phyloP scores from a whole-genome alignment of 2,329 filamentous ascomycete genomes.

The Fusarium sp. region DNA sequence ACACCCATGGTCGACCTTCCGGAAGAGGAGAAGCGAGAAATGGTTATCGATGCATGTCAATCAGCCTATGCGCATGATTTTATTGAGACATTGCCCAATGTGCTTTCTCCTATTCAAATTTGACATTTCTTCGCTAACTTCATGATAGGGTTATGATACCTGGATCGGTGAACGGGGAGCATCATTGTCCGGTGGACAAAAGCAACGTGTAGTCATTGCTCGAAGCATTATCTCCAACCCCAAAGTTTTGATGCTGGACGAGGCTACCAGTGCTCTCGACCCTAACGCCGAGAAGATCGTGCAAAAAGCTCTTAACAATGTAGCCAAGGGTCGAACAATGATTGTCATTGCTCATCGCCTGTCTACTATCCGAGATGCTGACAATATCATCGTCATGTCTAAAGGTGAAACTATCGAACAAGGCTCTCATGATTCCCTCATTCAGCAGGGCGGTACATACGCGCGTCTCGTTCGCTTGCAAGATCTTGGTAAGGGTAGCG shows the following conservation, averaged over 20 bases:
- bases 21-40: constrained; percentile 58
- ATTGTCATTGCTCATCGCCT: constrained; percentile 75
- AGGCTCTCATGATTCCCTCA: constrained; percentile 71
- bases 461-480: constrained; percentile 62
- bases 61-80: constrained; percentile 68
- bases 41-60: constrained; percentile 63
- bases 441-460: constrained; percentile 64
- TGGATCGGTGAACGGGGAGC: constrained; percentile 74
- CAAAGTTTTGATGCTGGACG: constrained; percentile 74
- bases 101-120: neutral
- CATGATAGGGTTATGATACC: constrained; percentile 67
- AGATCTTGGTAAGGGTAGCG: constrained; percentile 51
- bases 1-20: constrained; percentile 54
- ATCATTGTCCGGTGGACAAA: constrained; percentile 75
- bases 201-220: constrained; percentile 76
- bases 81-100: constrained; percentile 61
- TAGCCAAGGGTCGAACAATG: constrained; percentile 70
- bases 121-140: neutral
- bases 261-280: constrained; percentile 73
- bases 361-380: constrained; percentile 70
- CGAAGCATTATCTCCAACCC: constrained; percentile 75
- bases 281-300: constrained; percentile 64
- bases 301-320: constrained; percentile 67
- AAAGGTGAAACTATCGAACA: constrained; percentile 71
- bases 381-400: constrained; percentile 75